Evolutionary conservation across 345 rosid species (phyloP).

Genomic region (Barbarea vulgaris): DNA sequence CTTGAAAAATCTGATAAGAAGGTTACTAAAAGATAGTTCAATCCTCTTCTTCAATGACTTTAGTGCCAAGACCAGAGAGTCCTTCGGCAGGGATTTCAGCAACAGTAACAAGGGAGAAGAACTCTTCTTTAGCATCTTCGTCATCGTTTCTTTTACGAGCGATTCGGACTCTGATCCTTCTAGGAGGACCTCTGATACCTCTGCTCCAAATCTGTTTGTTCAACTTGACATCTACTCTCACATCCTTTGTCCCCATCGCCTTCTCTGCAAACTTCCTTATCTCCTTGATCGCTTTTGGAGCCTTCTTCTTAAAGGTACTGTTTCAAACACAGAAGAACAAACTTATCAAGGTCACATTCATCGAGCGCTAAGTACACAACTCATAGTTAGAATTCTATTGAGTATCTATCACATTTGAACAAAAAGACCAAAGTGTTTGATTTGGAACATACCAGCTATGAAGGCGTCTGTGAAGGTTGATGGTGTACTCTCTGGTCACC

Average conservation of each 20-base stretch:
- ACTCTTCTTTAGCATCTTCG: constrained; percentile 72
- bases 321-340: not conserved
- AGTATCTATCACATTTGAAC: not conserved
- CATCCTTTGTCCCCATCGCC: constrained; percentile 50
- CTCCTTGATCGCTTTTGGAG: constrained; percentile 76
- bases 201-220: constrained; percentile 75
- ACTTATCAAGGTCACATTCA: not conserved
- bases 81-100: constrained; percentile 63
- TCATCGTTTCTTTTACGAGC: constrained; percentile 70
- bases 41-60: constrained; percentile 65
- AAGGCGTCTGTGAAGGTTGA: constrained; percentile 42
- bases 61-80: constrained; percentile 59
- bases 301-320: constrained; percentile 76
- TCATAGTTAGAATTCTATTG: no score
- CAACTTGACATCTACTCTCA: constrained; percentile 50
- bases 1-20: not conserved
- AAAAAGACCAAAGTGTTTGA: not conserved
- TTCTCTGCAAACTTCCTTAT: constrained; percentile 65
- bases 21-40: constrained; percentile 15
- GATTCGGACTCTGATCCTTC: constrained; percentile 60
- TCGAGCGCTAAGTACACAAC: no score
- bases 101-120: constrained; percentile 63
- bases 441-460: constrained; percentile 63
- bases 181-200: constrained; percentile 70
- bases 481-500: constrained; percentile 78